Base-by-base conservation (phyloP, 805 yeast genomes). In the Dipodascus albidus region DNA sequence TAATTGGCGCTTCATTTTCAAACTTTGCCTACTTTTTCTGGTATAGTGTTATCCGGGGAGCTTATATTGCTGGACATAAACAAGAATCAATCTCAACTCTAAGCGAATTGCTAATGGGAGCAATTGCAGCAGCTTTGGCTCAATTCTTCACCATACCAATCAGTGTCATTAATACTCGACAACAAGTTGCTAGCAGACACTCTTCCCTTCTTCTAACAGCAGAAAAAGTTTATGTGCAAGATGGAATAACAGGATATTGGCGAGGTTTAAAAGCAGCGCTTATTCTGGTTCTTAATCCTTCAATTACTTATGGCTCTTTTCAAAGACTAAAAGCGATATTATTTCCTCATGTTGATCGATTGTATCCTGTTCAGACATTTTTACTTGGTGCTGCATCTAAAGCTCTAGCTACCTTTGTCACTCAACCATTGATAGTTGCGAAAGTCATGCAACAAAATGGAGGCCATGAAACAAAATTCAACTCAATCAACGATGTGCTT, bases 1-100 rank as follows among this genome's bases (percentile, higher is more conserved):
- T 86, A 47, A 61, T 82, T 17, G 88, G 89, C 2, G 79, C 82
- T 9, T 89, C 90, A 1, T 79, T 84, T 8, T 87, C 85, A 63
- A 84, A 83, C 60, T 87, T 87, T 64, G 82, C 87, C 27, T 87
- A 87, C 67, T 87, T 87, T 67, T 87, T 86, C 68, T 87, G 95
- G 93, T 87, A 87, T 67, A 81, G 89, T 3, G 69, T 85, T 44
- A 80, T 86, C 19, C 78, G 87, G 57, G 74, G 77, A 52, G 68
- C 76, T 17, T 82, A 80, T 67, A 73, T 77, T 54, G 47, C 54
- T 2, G 51, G 20, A 9, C 69, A 67, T 73, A 54, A 53, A 64
- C 70, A 59, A 66, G 68, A 62, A 62, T 41, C 31, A 11, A 68
- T 74, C 38, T 72, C 79, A 49, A 85, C 93, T 0, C 70, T 80